These are phyloP conservation scores for Calonectria multiphialidica DNA, from an alignment of 2,329 filamentous ascomycete species.

Conservation along the genomic window DNA sequence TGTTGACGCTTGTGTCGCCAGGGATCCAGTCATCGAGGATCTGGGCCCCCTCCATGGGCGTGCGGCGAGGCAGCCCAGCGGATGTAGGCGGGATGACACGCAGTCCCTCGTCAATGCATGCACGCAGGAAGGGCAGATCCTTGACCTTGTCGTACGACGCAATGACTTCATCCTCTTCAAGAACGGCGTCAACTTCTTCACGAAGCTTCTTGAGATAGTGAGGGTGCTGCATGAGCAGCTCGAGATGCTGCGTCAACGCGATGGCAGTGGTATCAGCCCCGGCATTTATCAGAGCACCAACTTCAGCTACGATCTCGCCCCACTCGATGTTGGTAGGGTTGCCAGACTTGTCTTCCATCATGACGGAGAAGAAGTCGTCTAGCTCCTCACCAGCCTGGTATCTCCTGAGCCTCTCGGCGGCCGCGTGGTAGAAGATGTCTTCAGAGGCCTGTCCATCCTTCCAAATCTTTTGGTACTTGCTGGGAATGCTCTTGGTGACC, in stretches of 20 bases:
- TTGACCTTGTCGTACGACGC: constrained; percentile 62
- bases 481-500: constrained; percentile 59
- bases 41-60: constrained; percentile 40
- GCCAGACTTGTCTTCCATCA: constrained; percentile 62
- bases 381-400: constrained; percentile 60
- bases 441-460: constrained; percentile 51
- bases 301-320: constrained; percentile 68
- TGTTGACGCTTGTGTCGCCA: constrained; percentile 51
- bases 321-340: constrained; percentile 56
- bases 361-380: constrained; percentile 67
- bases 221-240: constrained; percentile 62
- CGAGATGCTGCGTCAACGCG: constrained; percentile 64
- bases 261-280: constrained; percentile 61
- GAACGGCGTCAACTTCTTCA: constrained; percentile 57
- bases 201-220: constrained; percentile 50
- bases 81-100: constrained; percentile 46
- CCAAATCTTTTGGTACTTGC: constrained; percentile 43
- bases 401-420: constrained; percentile 38
- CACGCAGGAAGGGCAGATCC: constrained; percentile 62
- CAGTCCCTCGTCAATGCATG: constrained; percentile 60
- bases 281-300: constrained; percentile 63
- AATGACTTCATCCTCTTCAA: constrained; percentile 56
- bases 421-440: constrained; percentile 51
- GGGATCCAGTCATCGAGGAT: constrained; percentile 48
- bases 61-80: constrained; percentile 40